Evolutionary conservation across 1,284 basidiomycete genomes (phyloP).

Genomic region (Heterobasidion annosum): DNA sequence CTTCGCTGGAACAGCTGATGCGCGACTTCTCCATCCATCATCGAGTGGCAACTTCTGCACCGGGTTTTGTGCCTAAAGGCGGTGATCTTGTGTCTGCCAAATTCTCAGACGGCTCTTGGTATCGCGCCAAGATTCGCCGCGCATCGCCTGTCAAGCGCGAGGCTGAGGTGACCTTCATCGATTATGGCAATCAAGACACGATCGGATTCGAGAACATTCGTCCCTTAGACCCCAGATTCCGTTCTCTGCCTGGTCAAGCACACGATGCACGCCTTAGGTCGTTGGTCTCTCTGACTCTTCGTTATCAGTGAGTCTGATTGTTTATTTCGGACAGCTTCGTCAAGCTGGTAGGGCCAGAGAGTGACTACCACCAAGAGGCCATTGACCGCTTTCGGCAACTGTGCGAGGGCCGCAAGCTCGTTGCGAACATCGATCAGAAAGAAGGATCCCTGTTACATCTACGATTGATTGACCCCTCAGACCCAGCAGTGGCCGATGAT

Average conservation of each 20-base stretch:
- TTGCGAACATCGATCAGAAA: conserved; percentile 84
- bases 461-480: conserved; percentile 78
- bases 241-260: conserved; percentile 75
- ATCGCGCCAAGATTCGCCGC: conserved; percentile 83
- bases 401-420: conserved; percentile 81
- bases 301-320: not conserved
- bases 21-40: conserved; percentile 84
- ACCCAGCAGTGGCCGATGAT: conserved; percentile 59
- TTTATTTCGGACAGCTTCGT: conserved; percentile 54
- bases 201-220: conserved; percentile 70
- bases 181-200: conserved; percentile 86
- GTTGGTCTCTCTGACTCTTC: conserved; percentile 9
- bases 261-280: conserved; percentile 76
- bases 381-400: conserved; percentile 77
- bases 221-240: conserved; percentile 81
- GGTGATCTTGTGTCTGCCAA: conserved; percentile 90
- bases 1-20: conserved; percentile 90
- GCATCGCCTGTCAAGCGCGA: conserved; percentile 80
- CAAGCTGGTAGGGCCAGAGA: conserved; percentile 69
- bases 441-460: conserved; percentile 77
- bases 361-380: conserved; percentile 82
- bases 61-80: conserved; percentile 67
- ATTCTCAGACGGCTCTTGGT: conserved; percentile 89
- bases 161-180: conserved; percentile 82
- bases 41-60: conserved; percentile 48